Percentiles rank a stretch among this genome's conserved stretches.
Evolutionary conservation across 106 monocot genomes (phyloP).

Genomic region (Acanthochlamys bracteata): DNA sequence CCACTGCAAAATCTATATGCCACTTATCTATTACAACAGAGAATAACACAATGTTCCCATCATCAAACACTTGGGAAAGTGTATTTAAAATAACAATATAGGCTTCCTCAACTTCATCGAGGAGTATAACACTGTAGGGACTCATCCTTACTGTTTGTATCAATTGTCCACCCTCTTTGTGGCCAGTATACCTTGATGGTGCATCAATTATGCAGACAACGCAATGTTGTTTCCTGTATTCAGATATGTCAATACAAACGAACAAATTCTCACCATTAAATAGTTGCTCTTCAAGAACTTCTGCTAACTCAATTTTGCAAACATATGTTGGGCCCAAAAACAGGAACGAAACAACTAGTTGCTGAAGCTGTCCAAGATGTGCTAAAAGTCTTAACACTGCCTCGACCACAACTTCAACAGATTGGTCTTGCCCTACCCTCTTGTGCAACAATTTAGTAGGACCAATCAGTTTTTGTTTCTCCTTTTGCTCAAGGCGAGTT

Average conservation of each 20-base stretch:
- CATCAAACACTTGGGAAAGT: conserved; percentile 59
- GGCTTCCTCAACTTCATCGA: conserved; percentile 82
- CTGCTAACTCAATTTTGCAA: conserved; percentile 92
- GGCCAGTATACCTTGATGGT: conserved; percentile 73
- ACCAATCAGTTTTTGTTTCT: conserved; percentile 76
- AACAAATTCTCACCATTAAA: conserved; percentile 84
- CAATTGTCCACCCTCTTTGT: conserved; percentile 70
- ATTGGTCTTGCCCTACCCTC: conserved; percentile 78
- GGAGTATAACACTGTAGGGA: conserved; percentile 55
- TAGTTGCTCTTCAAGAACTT: conserved; percentile 82
- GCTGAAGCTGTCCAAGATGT: conserved; percentile 72
- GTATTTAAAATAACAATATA: conserved; percentile 58
- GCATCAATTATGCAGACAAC: conserved; percentile 81
- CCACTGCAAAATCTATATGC: conserved; percentile 84
- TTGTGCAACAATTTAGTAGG: conserved; percentile 62
- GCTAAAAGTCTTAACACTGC: conserved; percentile 72
- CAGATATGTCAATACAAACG: conserved; percentile 82
- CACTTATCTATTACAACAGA: too few relatives aligned
- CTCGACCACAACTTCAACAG: conserved; percentile 72
- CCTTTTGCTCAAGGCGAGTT: conserved; percentile 86
- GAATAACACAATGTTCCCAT: too few relatives aligned
- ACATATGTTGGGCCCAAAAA: conserved; percentile 87
- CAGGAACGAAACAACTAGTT: conserved; percentile 87
- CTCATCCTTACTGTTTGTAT: conserved; percentile 57
- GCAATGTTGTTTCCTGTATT: conserved; percentile 96